phyloP scores from a whole-genome alignment of 106 monocot species.

The Hemerocallis citrina region DNA sequence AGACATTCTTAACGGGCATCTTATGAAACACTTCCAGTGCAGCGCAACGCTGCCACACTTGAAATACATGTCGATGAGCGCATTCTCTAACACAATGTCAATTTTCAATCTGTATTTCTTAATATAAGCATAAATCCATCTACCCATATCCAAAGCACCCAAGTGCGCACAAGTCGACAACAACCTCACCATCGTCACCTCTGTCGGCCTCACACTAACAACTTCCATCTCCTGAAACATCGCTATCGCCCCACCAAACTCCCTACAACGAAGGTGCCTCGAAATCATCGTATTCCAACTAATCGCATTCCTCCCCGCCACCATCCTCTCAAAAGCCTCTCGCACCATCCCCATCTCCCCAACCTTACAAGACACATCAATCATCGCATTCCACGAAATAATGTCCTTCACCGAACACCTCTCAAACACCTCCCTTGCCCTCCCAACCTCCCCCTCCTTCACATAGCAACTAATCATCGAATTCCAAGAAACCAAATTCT shows the following conservation, averaged over 20 bases:
- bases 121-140: constrained; percentile 24
- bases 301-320: constrained; percentile 16
- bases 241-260: constrained; percentile 5
- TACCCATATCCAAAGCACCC: constrained; percentile 23
- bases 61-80: constrained; percentile 59
- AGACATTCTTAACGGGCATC: constrained; percentile 37
- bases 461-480: constrained; percentile 48
- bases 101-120: constrained; percentile 4
- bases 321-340: constrained; percentile 38
- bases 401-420: constrained; percentile 34
- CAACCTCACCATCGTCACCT: constrained; percentile 10
- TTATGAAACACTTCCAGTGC: no score
- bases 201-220: constrained; percentile 3
- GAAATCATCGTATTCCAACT: constrained; percentile 28
- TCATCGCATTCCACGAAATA: constrained; percentile 56
- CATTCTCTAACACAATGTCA: constrained; percentile 46
- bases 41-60: constrained; percentile 48
- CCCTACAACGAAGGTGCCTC: not conserved
- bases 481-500: constrained; percentile 41
- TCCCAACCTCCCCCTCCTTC: constrained; percentile 22
- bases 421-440: constrained; percentile 31
- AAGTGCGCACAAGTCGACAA: constrained; percentile 20
- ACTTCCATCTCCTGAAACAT: constrained; percentile 23
- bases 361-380: constrained; percentile 50
- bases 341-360: constrained; percentile 24